Percentiles rank a stretch among this genome's conserved stretches.
phyloP scores from a whole-genome alignment of 2,329 filamentous ascomycete genomes.

The Sporothrix euskadiensis region DNA sequence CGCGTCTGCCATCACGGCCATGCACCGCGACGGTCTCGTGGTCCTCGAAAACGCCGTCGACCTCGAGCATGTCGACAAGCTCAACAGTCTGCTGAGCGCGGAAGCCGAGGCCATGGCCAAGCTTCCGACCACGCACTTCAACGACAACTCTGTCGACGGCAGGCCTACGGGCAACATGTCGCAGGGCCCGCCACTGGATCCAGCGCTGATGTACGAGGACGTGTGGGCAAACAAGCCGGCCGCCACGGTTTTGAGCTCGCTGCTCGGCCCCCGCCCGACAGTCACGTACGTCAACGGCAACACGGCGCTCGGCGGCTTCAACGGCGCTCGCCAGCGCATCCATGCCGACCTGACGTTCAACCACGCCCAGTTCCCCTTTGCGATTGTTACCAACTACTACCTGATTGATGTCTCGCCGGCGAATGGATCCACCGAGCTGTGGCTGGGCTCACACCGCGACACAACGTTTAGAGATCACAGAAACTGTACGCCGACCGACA shows the following conservation, averaged over 20 bases:
- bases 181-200: constrained; percentile 31
- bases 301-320: constrained; percentile 26
- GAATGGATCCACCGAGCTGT: constrained; percentile 55
- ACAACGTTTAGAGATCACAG: constrained; percentile 29
- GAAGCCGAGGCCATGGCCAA: constrained; percentile 28
- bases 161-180: constrained; percentile 33
- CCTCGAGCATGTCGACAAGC: constrained; percentile 15
- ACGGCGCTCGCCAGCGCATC: constrained; percentile 39
- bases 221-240: constrained; percentile 30
- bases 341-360: constrained; percentile 45
- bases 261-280: constrained; percentile 28
- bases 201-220: constrained; percentile 31
- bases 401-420: constrained; percentile 47
- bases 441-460: constrained; percentile 48
- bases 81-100: constrained; percentile 21
- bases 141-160: constrained; percentile 31
- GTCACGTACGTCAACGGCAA: constrained; percentile 32
- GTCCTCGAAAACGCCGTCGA: constrained; percentile 29
- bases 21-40: constrained; percentile 26
- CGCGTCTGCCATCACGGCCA: constrained; percentile 19
- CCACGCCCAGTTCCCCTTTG: constrained; percentile 45
- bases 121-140: constrained; percentile 31
- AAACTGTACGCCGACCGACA: constrained; percentile 29
- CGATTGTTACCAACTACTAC: constrained; percentile 52
- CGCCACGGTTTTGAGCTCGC: constrained; percentile 23